These are phyloP conservation scores for Parathielavia appendiculata DNA, from an alignment of 495 filamentous ascomycete species.

Conservation along the genomic window DNA sequence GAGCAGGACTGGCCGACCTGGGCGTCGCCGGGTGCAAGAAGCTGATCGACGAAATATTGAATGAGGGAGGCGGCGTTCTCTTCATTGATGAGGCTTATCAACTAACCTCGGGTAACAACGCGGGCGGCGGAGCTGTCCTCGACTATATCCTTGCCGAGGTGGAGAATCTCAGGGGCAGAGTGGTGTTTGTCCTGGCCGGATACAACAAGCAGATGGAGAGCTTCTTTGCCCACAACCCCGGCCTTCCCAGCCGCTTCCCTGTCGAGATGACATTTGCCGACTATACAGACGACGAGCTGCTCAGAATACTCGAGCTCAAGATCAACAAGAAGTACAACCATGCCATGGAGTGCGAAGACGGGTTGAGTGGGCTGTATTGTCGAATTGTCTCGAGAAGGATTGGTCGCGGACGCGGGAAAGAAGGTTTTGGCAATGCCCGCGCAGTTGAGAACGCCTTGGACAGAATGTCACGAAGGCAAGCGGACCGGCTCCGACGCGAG, in stretches of 20 bases:
- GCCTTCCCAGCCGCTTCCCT: constrained; percentile 67
- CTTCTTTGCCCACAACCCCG: constrained; percentile 75
- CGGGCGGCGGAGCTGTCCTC: constrained; percentile 56
- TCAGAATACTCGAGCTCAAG: constrained; percentile 52
- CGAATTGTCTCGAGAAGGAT: constrained; percentile 59
- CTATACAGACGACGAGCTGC: constrained; percentile 62
- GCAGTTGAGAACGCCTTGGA: constrained; percentile 58
- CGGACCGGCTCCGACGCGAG: constrained; percentile 44
- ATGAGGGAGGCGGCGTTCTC: constrained; percentile 60
- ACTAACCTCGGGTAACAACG: constrained; percentile 51
- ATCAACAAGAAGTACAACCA: constrained; percentile 41
- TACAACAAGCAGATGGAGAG: constrained; percentile 75
- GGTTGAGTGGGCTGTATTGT: constrained; percentile 57
- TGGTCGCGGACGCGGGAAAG: constrained; percentile 54
- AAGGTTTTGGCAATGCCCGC: constrained; percentile 71
- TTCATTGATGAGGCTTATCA: constrained; percentile 82
- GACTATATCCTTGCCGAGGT: constrained; percentile 72
- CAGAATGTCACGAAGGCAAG: constrained; percentile 53
- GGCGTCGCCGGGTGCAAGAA: constrained; percentile 55
- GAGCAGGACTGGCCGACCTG: constrained; percentile 58
- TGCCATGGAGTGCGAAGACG: constrained; percentile 57
- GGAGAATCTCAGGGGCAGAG: constrained; percentile 67
- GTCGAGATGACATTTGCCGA: constrained; percentile 61
- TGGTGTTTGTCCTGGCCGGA: constrained; percentile 73
- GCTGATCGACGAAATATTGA: constrained; percentile 52